Conservation (phyloP, 1,284 basidiomycete species). For the Ceraceosorus guamensis region DNA sequence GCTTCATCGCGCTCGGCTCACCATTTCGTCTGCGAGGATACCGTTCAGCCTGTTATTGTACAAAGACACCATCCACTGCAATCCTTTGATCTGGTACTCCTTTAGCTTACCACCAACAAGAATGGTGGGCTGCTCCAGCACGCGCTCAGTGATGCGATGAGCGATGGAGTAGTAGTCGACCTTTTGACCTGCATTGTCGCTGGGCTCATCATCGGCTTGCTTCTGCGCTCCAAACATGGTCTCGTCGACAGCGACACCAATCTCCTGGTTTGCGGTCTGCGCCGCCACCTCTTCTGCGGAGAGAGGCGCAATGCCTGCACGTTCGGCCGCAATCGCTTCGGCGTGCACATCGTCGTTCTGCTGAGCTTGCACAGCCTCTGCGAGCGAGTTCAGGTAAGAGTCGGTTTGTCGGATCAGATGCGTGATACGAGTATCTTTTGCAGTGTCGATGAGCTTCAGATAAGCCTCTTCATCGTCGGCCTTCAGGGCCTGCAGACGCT, state of each 20-base stretch:
- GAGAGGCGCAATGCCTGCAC: constrained; percentile 15
- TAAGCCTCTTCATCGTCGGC: constrained; percentile 99
- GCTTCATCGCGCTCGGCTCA: no score
- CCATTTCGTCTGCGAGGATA: constrained; percentile 49
- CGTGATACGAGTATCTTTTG: constrained; percentile 97
- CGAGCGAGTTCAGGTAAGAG: constrained; percentile 84
- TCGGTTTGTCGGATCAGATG: constrained; percentile 93
- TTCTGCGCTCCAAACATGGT: constrained; percentile 81
- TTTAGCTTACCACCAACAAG: constrained; percentile 55
- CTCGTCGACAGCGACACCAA: constrained; percentile 61
- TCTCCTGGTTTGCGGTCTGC: constrained; percentile 30
- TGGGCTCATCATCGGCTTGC: constrained; percentile 59
- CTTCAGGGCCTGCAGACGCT: constrained; percentile 95
- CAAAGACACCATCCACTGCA: constrained; percentile 49
- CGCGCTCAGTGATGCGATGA: constrained; percentile 82
- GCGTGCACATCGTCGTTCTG: constrained; percentile 64
- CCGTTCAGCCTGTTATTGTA: constrained; percentile 49
- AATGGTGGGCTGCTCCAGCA: constrained; percentile 72
- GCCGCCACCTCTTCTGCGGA: constrained; percentile 18
- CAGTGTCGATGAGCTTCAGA: constrained; percentile 97
- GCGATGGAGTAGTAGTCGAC: constrained; percentile 97
- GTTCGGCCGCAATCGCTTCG: constrained; percentile 40
- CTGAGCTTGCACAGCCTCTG: constrained; percentile 87
- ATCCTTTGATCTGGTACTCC: constrained; percentile 48
- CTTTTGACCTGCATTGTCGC: constrained; percentile 60